Percentiles rank a stretch among this genome's conserved stretches.
Evolutionary conservation across 805 yeast genomes (phyloP).

Genomic region (Nakazawaea peltata): DNA sequence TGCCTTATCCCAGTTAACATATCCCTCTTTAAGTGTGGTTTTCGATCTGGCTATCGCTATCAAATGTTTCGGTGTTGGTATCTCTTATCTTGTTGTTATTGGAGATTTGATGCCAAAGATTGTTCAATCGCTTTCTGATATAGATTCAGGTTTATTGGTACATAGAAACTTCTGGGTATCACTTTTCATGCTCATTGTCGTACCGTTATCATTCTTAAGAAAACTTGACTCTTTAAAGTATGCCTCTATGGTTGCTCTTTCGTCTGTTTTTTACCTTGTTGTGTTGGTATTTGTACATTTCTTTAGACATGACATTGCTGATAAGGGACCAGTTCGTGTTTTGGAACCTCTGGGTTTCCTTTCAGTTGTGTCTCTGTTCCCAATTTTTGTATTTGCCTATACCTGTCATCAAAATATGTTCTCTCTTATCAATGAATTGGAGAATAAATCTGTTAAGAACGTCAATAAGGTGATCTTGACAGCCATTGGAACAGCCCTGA

Average conservation of each 20-base stretch:
- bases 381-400: slow-evolving; percentile 90
- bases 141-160: slow-evolving; percentile 15
- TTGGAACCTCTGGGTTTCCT: slow-evolving; percentile 37
- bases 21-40: slow-evolving; percentile 50
- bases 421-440: slow-evolving; percentile 76
- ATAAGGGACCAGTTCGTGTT: slow-evolving; percentile 42
- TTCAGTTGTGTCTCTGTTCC: slow-evolving; percentile 62
- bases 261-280: slow-evolving; percentile 72
- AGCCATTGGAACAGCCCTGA: slow-evolving; percentile 54
- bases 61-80: slow-evolving; percentile 66
- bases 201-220: slow-evolving; percentile 65
- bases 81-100: slow-evolving; percentile 59
- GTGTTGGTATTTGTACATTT: slow-evolving; percentile 69
- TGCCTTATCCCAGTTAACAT: slow-evolving; percentile 49
- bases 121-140: slow-evolving; percentile 21
- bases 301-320: slow-evolving; percentile 45
- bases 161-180: slow-evolving; percentile 57
- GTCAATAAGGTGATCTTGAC: slow-evolving; percentile 38
- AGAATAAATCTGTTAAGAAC: slow-evolving; percentile 38
- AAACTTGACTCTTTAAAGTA: slow-evolving; percentile 77
- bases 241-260: slow-evolving; percentile 76
- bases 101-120: slow-evolving; percentile 67
- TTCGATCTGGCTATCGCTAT: slow-evolving; percentile 65
- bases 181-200: slow-evolving; percentile 42
- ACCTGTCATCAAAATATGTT: slow-evolving; percentile 97